Base-by-base conservation (phyloP, 1,284 basidiomycete species). In the Tremellales sp. region DNA sequence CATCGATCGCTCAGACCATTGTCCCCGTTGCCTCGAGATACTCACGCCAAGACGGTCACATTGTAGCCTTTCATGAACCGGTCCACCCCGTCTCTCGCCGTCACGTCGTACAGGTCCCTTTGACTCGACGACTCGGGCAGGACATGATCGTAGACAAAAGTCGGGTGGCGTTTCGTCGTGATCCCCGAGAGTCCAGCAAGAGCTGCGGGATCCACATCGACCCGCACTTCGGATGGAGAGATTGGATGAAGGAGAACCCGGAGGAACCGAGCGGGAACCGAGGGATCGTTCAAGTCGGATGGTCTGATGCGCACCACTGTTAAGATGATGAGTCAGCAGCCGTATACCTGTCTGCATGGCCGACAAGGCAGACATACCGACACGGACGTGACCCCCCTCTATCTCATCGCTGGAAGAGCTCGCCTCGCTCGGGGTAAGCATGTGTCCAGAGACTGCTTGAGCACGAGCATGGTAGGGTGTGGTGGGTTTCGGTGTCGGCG, bases 41-140 rank as follows among this genome's bases (percentile, higher is more conserved):
- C 72, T 64, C 44, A 98, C 44, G 94, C 94, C 52, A 98, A 81
- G 53, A 98, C 86, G 31, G 95, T 98, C 55, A 92, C 94, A 74
- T 98, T 98, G 75, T 92, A 94, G 10, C 94, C 94, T 63, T 93
- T 89, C 38, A 97, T 68, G 71, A 97, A 98, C 55, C 88, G 86
- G 25, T 85, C 83, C 53, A 97, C 80, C 57, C 95, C 83, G 21
- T 89, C 86, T 48, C 84, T 81, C 5, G 91, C 88, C 21, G 87
- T 88, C 5, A 80, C 79, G 32, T 83, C 82, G 72, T 89, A 98
- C 57, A 97, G 79, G 29, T 84, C 81, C 69, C 84, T 80, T 69
- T 98, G 94, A 0, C 84, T 85, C 29, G 88, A 82, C 32, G 81
- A 76, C 24, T 88, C 89, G 3, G 81, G 80, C 60, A 94, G 84